phyloP scores from a whole-genome alignment of 305 asterid genomes.

The Solanum chacoense region DNA sequence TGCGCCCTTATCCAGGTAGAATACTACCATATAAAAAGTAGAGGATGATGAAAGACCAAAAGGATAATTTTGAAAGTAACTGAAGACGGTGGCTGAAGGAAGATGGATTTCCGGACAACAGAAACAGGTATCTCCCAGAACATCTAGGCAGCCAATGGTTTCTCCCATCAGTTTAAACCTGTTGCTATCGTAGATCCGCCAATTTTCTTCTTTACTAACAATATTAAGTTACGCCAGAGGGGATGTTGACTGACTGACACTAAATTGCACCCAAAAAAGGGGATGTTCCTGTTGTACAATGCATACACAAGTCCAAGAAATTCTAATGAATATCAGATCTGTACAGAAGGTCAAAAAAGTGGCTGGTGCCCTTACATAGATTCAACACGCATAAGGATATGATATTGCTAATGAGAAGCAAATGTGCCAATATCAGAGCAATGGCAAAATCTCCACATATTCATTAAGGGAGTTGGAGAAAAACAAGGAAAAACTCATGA shows the following conservation, averaged over 20 bases:
- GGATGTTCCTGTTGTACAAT: background rate
- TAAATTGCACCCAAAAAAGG: background rate
- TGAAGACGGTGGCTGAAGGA: background rate
- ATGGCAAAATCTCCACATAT: background rate
- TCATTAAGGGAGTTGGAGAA: background rate
- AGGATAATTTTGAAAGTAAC: background rate
- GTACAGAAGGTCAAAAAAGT: background rate
- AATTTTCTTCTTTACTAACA: background rate
- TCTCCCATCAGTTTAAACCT: background rate
- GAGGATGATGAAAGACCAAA: background rate
- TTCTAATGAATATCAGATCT: background rate
- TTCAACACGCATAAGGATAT: background rate
- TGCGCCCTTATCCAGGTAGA: background rate
- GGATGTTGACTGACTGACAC: background rate
- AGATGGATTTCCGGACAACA: background rate
- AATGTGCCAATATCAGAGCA: background rate
- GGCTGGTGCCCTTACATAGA: background rate
- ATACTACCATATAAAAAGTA: background rate
- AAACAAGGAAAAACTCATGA: background rate
- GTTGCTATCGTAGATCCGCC: background rate
- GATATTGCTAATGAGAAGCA: background rate
- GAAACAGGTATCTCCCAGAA: background rate
- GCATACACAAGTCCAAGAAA: background rate
- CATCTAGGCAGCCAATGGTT: background rate
- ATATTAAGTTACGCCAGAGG: background rate